Percentiles rank a stretch among this genome's conserved stretches.
These are phyloP conservation scores for Haplosporangium gracile DNA, from an alignment of 192 early-diverging fungal genomes.

Conservation along the genomic window DNA sequence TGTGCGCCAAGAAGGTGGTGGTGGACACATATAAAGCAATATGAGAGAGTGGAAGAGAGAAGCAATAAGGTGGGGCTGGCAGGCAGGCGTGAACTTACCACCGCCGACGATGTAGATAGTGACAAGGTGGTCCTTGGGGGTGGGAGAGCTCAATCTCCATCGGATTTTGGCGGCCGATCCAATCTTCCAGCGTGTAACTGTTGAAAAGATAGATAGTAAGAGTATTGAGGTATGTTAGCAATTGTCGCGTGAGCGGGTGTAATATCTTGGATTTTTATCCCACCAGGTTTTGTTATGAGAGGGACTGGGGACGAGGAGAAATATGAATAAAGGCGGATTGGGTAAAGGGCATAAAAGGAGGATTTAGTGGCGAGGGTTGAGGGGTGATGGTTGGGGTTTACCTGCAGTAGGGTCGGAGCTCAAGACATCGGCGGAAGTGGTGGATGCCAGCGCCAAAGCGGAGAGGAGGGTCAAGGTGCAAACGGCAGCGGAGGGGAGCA, in stretches of 20 bases:
- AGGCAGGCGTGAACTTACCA: not conserved
- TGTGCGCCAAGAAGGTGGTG: too few species aligned
- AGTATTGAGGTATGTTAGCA: not conserved
- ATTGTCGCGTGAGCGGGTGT: not conserved
- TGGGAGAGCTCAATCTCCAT: conserved; percentile 18
- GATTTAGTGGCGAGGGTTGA: not conserved
- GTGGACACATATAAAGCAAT: not conserved
- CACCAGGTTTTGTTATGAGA: not conserved
- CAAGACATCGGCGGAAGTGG: conserved; percentile 12
- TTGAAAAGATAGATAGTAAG: not conserved
- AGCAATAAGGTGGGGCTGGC: too few species aligned
- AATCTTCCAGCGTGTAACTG: conserved; percentile 25
- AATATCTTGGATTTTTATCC: not conserved
- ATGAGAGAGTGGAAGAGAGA: not conserved
- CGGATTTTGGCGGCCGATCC: conserved; percentile 11
- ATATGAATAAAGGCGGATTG: too few species aligned
- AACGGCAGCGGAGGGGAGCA: not conserved
- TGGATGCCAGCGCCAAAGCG: conserved; percentile 18
- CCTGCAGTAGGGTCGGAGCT: conserved; percentile 24
- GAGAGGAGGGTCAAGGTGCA: conserved; percentile 10
- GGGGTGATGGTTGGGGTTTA: not conserved
- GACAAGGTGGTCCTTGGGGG: not conserved
- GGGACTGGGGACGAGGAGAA: not conserved
- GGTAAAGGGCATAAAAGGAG: too few species aligned
- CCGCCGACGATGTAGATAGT: conserved; percentile 36